These are phyloP conservation scores for Cladosporium oxysporum DNA, from an alignment of 2,329 filamentous ascomycete species.

Conservation along the genomic window DNA sequence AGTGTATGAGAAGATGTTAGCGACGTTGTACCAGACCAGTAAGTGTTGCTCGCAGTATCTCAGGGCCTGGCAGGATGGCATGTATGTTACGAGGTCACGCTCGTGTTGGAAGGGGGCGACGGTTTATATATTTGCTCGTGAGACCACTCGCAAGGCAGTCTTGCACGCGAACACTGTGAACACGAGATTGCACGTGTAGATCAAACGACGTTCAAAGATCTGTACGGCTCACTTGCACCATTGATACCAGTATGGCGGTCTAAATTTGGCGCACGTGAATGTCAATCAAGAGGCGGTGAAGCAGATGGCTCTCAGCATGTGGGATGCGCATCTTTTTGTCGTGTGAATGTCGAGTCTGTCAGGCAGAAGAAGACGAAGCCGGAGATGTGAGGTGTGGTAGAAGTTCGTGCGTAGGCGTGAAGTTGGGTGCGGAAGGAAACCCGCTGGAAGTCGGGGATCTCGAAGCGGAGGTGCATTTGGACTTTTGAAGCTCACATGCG, in stretches of 20 bases:
- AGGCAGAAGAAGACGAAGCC: neutral
- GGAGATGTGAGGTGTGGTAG: neutral
- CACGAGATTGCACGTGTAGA: constrained; percentile 2
- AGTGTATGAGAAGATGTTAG: neutral
- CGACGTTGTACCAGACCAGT: neutral
- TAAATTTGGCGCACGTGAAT: neutral
- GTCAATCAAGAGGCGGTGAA: neutral
- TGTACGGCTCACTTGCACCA: constrained; percentile 9
- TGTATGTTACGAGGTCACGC: neutral
- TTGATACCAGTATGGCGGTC: neutral
- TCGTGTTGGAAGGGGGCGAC: neutral
- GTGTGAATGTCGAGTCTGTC: neutral
- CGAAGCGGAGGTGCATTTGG: neutral
- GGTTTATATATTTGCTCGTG: constrained; percentile 5
- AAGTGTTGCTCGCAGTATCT: neutral
- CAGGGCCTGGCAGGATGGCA: neutral
- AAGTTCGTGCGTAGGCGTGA: constrained; percentile 12
- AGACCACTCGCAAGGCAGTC: neutral
- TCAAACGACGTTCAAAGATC: neutral
- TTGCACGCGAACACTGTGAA: neutral
- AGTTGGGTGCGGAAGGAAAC: neutral
- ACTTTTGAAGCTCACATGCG: constrained; percentile 20
- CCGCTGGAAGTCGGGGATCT: constrained; percentile 1
- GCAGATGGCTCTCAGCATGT: constrained; percentile 16
- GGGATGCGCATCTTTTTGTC: constrained; percentile 5